Evolutionary conservation across 208 protist species (phyloP).

Genomic region (Angomonas deanei): DNA sequence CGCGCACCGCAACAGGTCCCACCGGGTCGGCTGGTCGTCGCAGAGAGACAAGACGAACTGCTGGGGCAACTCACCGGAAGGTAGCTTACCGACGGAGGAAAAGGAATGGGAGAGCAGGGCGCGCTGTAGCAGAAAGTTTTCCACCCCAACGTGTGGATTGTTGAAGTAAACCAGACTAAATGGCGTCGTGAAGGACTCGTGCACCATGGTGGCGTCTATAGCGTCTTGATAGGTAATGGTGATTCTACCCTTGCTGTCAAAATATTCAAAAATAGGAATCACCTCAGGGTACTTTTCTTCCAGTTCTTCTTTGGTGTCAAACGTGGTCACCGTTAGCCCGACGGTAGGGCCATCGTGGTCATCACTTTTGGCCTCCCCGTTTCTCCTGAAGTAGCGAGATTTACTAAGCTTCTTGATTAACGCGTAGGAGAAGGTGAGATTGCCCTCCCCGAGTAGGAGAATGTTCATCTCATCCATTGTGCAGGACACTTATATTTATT

Average conservation of each 20-base stretch:
- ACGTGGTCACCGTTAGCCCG: constrained; percentile 33
- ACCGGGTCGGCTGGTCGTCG: constrained; percentile 44
- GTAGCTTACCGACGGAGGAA: constrained; percentile 3
- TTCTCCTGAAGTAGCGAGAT: constrained; percentile 15
- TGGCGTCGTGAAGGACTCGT: background rate
- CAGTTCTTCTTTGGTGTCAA: constrained; percentile 22
- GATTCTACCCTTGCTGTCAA: constrained; percentile 35
- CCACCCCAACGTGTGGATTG: constrained; percentile 49
- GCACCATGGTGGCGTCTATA: constrained; percentile 38
- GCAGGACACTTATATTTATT: too few relatives aligned
- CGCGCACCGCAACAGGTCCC: constrained; percentile 33
- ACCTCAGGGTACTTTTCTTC: constrained; percentile 47
- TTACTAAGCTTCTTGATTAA: constrained; percentile 35
- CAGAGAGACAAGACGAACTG: constrained; percentile 46
- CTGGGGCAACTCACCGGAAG: background rate
- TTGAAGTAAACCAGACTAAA: constrained; percentile 41
- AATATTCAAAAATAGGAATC: constrained; percentile 31
- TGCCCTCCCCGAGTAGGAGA: constrained; percentile 52
- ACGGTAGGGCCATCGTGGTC: background rate
- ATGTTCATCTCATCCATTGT: constrained; percentile 15
- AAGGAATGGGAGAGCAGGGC: constrained; percentile 40
- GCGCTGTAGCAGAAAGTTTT: constrained; percentile 43
- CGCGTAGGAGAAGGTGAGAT: constrained; percentile 46
- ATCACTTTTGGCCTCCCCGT: background rate
- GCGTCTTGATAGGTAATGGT: constrained; percentile 18